phyloP scores from a whole-genome alignment of 2,329 filamentous ascomycete genomes.

The Stemphylium beticola region DNA sequence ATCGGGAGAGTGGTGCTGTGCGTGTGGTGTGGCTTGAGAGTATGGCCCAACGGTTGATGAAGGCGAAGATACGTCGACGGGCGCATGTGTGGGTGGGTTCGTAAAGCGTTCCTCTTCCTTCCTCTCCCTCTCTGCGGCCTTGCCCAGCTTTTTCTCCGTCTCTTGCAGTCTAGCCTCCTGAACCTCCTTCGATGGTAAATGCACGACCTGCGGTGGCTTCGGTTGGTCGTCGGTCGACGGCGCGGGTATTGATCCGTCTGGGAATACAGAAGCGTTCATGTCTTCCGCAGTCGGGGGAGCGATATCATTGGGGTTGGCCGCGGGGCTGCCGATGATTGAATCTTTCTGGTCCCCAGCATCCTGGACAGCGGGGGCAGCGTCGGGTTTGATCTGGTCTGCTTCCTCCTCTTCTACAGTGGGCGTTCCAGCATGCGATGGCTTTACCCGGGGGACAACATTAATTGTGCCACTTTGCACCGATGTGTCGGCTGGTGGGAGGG shows the following conservation, averaged over 20 bases:
- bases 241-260: slow-evolving; percentile 4
- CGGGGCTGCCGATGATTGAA: slow-evolving; percentile 21
- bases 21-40: slow-evolving; percentile 74
- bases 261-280: slow-evolving; percentile 1
- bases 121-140: slow-evolving; percentile 43
- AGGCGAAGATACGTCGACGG: slow-evolving; percentile 55
- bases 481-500: slow-evolving; percentile 26
- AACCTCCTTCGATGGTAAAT: slow-evolving; percentile 58
- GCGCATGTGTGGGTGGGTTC: slow-evolving; percentile 29
- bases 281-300: slow-evolving; percentile 46
- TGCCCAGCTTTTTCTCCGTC: slow-evolving; percentile 49
- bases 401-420: slow-evolving; percentile 24
- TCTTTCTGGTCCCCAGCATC: slow-evolving; percentile 10
- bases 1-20: slow-evolving; percentile 71
- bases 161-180: slow-evolving; percentile 57
- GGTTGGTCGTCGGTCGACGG: slow-evolving; percentile 15
- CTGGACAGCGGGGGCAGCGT: slow-evolving; percentile 20
- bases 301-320: slow-evolving; percentile 30
- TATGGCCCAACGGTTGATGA: slow-evolving; percentile 72
- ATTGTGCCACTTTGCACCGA: slow-evolving; percentile 22
- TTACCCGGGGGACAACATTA: slow-evolving; percentile 14
- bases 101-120: slow-evolving; percentile 48
- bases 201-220: slow-evolving; percentile 48
- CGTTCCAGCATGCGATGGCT: slow-evolving; percentile 12
- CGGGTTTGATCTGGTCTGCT: slow-evolving; percentile 11